Percentiles rank a stretch among this genome's conserved stretches.
phyloP scores from a whole-genome alignment of 306 rosid species.

The Crataegus laevigata region DNA sequence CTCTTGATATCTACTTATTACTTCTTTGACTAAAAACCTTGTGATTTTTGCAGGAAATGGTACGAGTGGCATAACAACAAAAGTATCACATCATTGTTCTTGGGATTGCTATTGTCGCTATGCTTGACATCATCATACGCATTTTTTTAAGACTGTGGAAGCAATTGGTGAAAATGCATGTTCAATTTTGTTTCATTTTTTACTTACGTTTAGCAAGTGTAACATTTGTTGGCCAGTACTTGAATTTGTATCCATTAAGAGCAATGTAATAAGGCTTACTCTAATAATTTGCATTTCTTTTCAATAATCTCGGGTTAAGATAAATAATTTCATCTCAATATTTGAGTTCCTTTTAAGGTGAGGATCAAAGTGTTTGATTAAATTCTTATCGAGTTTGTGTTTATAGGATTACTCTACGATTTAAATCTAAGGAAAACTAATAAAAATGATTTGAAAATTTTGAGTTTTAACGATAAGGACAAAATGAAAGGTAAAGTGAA shows the following conservation, averaged over 20 bases:
- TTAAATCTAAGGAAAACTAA: too few species aligned
- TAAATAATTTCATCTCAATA: too few species aligned
- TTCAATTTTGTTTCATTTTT: neutral
- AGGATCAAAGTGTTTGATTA: too few species aligned
- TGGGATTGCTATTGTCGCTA: neutral
- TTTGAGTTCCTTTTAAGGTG: too few species aligned
- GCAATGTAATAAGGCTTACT: neutral
- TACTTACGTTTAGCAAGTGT: neutral
- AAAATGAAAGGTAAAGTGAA: too few species aligned
- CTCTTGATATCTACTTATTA: neutral
- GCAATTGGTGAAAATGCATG: neutral
- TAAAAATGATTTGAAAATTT: too few species aligned
- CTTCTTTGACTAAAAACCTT: neutral
- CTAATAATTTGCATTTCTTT: too few species aligned
- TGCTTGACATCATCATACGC: neutral
- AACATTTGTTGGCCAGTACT: neutral
- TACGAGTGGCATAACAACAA: neutral
- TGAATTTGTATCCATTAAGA: neutral
- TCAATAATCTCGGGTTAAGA: too few species aligned
- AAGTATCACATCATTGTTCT: neutral
- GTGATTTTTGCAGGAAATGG: neutral
- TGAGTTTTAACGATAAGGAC: too few species aligned
- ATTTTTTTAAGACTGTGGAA: neutral
- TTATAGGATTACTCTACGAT: too few species aligned
- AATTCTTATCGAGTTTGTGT: too few species aligned